Base-by-base conservation (phyloP, 225 moss, liverwort and hornwort genomes). In the Marchantia paleacea region DNA sequence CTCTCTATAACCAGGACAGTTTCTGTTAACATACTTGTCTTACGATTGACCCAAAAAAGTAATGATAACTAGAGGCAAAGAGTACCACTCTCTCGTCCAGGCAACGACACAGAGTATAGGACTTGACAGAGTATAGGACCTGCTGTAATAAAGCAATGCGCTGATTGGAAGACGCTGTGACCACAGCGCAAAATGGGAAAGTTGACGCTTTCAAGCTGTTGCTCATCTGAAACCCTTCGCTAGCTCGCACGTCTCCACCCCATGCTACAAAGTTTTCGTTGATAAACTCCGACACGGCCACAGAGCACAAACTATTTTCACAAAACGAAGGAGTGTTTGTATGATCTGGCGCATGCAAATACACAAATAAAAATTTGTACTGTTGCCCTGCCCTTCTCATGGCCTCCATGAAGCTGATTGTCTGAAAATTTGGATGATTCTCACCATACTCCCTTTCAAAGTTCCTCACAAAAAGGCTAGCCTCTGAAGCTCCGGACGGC, bases 201-300 rank as follows among this genome's bases (percentile, higher is more conserved):
- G 97, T 99, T 50, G 97, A 99, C 30, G 97, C 97, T 87, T 99
- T 99, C 7, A 99, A 88, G 75, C 89, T 95, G 80, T 91, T 99
- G 86, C 93, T 94, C 95, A 95, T 94, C 81, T 99, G 97, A 77
- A 94, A 99, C 4, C 97, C 97, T 89, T 99, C 97, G 79, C 93
- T 92, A 72, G 95, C 87, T 65, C 91, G 91, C 78, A 99, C 97
- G 79, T 99, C 94, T 75, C 95, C 97, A 57, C 95, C 97, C 97
- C 97, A 99, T 39, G 89, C 95, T 72, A 99, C 90, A 85, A 99
- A 99, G 83, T 99, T 90, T 62, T 99, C 97, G 86, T 91, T 95
- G 72, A 99, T 87, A 85, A 89, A 99, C 79, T 91, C 92, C 49
- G 88, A 88, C 79, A 99, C 86, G 53, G 90, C 78, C 76, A 93